phyloP scores from a whole-genome alignment of 441 rosid species.

The Caryocar brasiliense region DNA sequence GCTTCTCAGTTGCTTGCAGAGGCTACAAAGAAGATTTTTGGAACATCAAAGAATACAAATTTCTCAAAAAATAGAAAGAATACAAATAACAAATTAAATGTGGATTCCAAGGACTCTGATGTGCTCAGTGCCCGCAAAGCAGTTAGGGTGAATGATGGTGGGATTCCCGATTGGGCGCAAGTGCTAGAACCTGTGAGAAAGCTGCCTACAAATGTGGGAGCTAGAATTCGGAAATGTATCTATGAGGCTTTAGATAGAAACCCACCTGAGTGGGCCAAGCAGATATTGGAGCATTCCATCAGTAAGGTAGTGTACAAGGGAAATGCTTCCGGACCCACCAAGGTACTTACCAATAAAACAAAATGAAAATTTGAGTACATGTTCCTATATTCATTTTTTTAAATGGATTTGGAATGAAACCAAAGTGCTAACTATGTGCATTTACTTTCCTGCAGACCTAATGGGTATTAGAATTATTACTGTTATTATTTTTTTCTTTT shows the following conservation, averaged over 20 bases:
- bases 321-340: conserved; percentile 63
- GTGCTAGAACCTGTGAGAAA: conserved; percentile 43
- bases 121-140: conserved; percentile 15
- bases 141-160: conserved; percentile 12
- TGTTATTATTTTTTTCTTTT: not conserved
- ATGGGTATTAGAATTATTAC: too few species aligned
- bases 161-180: conserved; percentile 47
- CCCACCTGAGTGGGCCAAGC: conserved; percentile 58
- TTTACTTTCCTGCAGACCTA: too few species aligned
- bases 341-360: conserved; percentile 22
- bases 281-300: conserved; percentile 39
- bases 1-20: conserved; percentile 56
- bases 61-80: too few species aligned
- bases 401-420: too few species aligned
- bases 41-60: conserved; percentile 21
- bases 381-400: not conserved
- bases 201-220: conserved; percentile 57
- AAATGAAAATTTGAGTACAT: not conserved
- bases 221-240: conserved; percentile 50
- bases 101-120: conserved; percentile 16
- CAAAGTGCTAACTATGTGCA: too few species aligned
- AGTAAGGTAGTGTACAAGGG: conserved; percentile 60
- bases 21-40: conserved; percentile 44
- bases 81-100: conserved; percentile 16
- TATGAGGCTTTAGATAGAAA: conserved; percentile 36